Evolutionary conservation across 2,329 filamentous ascomycete genomes (phyloP).

Genomic region (Sordariomycetes sp.): DNA sequence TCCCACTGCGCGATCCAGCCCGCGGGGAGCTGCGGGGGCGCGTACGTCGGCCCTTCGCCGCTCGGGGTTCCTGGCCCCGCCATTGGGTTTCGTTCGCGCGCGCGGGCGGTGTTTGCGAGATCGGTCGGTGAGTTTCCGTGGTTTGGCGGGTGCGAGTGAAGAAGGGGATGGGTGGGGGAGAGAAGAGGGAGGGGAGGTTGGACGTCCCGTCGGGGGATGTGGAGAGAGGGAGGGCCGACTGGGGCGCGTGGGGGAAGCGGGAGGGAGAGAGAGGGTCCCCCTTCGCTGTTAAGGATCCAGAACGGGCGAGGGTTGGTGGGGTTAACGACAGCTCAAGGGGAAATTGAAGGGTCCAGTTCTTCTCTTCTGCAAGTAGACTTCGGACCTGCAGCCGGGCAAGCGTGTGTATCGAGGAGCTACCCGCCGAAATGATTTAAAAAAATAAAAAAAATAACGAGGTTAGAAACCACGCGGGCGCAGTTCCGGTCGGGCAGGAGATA

Average conservation of each 20-base stretch:
- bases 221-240: background rate
- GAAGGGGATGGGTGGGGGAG: background rate
- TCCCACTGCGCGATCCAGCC: slow-evolving; percentile 64
- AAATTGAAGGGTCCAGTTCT: background rate
- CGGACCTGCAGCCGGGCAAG: no score
- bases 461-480: background rate
- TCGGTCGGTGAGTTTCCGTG: background rate
- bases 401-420: no score
- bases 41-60: slow-evolving; percentile 42
- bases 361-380: no score
- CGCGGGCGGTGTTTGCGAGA: background rate
- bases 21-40: slow-evolving; percentile 45
- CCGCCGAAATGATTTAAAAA: no score
- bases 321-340: background rate
- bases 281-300: background rate
- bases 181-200: background rate
- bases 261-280: background rate
- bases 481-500: background rate
- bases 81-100: slow-evolving; percentile 21
- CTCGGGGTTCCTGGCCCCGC: slow-evolving; percentile 43
- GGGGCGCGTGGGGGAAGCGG: background rate
- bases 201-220: background rate
- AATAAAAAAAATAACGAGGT: no score
- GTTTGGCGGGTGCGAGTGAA: background rate
- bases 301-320: background rate